Evolutionary conservation across 2,329 filamentous ascomycete genomes (phyloP).

Genomic region (Sarocladium kiliense): DNA sequence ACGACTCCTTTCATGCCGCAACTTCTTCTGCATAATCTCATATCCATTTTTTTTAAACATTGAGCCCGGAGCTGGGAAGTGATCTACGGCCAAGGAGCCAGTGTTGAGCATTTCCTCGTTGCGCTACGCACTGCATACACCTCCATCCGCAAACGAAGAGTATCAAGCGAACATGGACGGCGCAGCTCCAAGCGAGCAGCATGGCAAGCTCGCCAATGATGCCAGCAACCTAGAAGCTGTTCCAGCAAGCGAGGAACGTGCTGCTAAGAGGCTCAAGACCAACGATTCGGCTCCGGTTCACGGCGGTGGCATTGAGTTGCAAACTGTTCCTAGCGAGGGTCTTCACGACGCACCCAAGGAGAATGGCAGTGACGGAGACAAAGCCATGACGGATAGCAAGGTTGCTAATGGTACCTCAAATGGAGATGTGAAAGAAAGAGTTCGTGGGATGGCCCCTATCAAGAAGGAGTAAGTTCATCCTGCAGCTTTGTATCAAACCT

Average conservation of each 20-base stretch:
- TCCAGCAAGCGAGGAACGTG: slow-evolving; percentile 28
- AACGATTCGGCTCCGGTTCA: slow-evolving; percentile 24
- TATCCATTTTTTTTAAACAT: too few species aligned
- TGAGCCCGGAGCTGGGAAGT: too few species aligned
- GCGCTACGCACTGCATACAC: neutral
- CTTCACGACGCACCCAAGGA: slow-evolving; percentile 18
- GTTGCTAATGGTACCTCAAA: slow-evolving; percentile 12
- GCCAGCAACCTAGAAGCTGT: slow-evolving; percentile 9
- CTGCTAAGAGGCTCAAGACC: slow-evolving; percentile 56
- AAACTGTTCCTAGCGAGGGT: slow-evolving; percentile 14
- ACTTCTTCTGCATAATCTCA: neutral
- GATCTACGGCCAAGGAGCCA: too few species aligned
- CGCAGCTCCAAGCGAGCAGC: neutral
- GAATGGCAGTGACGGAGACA: slow-evolving; percentile 13
- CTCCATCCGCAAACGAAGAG: neutral
- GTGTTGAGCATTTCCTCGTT: too few species aligned
- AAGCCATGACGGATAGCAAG: neutral
- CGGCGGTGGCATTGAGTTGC: slow-evolving; percentile 9
- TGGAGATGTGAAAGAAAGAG: slow-evolving; percentile 22
- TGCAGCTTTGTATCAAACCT: too few species aligned
- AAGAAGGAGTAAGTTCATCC: slow-evolving; percentile 59
- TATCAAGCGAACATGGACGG: neutral
- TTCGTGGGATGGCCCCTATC: slow-evolving; percentile 62
- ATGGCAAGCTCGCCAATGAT: slow-evolving; percentile 7
- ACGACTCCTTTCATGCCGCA: neutral